Evolutionary conservation across 495 filamentous ascomycete species (phyloP).

Genomic region (Penicillium salamii): DNA sequence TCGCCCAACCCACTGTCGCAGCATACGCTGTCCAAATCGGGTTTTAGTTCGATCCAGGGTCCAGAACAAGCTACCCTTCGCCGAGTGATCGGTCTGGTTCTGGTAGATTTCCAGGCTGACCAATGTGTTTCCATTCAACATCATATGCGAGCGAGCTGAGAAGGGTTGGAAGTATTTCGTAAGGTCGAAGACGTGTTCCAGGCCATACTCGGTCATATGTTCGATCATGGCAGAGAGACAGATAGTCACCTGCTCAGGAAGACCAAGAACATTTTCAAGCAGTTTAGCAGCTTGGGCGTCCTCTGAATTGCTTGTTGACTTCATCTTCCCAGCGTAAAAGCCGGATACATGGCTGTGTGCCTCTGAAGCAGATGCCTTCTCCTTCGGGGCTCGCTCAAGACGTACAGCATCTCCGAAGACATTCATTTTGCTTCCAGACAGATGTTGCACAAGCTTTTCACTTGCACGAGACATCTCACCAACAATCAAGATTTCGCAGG

Average conservation of each 20-base stretch:
- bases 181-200: conserved; percentile 94
- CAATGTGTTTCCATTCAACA: conserved; percentile 92
- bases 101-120: conserved; percentile 94
- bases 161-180: conserved; percentile 99
- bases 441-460: conserved; percentile 86
- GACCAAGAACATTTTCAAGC: conserved; percentile 79
- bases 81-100: conserved; percentile 84
- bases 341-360: conserved; percentile 85
- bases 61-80: conserved; percentile 93
- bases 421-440: conserved; percentile 85
- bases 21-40: conserved; percentile 79
- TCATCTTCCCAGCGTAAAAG: conserved; percentile 91
- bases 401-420: conserved; percentile 90
- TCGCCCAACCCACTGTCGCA: conserved; percentile 93
- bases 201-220: conserved; percentile 86
- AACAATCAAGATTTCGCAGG: conserved; percentile 94
- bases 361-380: conserved; percentile 80
- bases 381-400: conserved; percentile 70
- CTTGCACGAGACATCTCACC: conserved; percentile 90
- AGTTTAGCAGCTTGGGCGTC: conserved; percentile 54
- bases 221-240: conserved; percentile 97
- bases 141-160: conserved; percentile 90
- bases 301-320: conserved; percentile 48
- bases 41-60: conserved; percentile 90
- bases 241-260: conserved; percentile 83